Evolutionary conservation across 2,329 filamentous ascomycete species (phyloP).

Genomic region (Ascochyta pisi): DNA sequence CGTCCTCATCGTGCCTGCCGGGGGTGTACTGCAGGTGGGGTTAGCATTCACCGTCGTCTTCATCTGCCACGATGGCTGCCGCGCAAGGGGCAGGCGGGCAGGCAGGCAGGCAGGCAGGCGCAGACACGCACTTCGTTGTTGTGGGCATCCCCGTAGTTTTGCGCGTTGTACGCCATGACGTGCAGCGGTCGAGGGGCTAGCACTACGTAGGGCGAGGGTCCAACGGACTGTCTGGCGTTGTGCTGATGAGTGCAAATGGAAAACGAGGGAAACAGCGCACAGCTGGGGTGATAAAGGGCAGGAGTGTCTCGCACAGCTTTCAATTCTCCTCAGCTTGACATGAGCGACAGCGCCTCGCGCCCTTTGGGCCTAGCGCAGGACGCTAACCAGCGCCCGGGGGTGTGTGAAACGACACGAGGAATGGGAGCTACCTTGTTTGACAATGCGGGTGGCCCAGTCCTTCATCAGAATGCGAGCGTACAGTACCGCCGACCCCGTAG

Average conservation of each 20-base stretch:
- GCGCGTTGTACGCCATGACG: constrained; percentile 49
- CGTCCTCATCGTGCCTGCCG: constrained; percentile 52
- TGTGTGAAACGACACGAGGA: constrained; percentile 16
- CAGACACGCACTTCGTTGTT: constrained; percentile 43
- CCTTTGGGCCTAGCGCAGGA: constrained; percentile 5
- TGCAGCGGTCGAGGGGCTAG: constrained; percentile 38
- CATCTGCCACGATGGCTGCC: background rate
- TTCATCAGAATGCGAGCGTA: constrained; percentile 28
- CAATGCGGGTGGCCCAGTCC: constrained; percentile 28
- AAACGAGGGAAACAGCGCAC: constrained; percentile 29
- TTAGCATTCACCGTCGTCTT: constrained; percentile 3
- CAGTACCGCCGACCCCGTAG: constrained; percentile 11
- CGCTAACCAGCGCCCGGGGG: constrained; percentile 14
- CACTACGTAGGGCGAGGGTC: constrained; percentile 25
- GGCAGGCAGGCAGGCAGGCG: constrained; percentile 8
- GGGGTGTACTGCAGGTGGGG: constrained; percentile 42
- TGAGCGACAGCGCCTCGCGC: constrained; percentile 19
- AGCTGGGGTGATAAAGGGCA: constrained; percentile 37
- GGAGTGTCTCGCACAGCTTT: constrained; percentile 21
- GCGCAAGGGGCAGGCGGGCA: no score
- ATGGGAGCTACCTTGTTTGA: constrained; percentile 25
- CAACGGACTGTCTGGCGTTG: constrained; percentile 16
- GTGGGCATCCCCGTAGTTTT: constrained; percentile 44
- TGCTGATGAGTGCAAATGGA: constrained; percentile 25
- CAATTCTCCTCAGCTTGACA: constrained; percentile 21